Conservation (phyloP, 148 eudicot species). For the Chenopodium album region DNA sequence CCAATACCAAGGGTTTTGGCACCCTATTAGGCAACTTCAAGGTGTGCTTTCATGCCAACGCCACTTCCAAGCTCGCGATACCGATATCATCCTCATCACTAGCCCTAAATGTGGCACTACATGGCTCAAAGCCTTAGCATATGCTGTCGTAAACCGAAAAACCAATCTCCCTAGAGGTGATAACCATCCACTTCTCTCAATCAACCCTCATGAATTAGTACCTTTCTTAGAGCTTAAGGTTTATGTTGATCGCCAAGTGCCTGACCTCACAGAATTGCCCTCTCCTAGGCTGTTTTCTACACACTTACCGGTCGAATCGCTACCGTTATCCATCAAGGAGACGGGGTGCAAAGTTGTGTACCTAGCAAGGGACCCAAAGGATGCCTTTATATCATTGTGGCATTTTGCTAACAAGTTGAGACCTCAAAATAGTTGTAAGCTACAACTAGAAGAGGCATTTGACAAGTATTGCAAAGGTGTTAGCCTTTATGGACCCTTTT, state of each 20-base stretch:
- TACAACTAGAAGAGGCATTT: constrained; percentile 32
- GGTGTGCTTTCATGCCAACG: constrained; percentile 45
- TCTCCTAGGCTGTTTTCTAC: constrained; percentile 44
- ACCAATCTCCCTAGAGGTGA: not conserved
- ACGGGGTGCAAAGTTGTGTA: constrained; percentile 42
- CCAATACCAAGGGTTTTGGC: constrained; percentile 63
- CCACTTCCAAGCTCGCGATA: constrained; percentile 45
- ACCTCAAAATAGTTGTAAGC: not conserved
- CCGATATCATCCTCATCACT: constrained; percentile 54
- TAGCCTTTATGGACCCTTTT: constrained; percentile 35
- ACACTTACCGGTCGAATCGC: constrained; percentile 35
- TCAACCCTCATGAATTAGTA: constrained; percentile 37
- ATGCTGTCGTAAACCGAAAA: constrained; percentile 26
- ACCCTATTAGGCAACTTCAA: constrained; percentile 32
- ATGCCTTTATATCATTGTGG: constrained; percentile 50
- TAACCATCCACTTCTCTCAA: constrained; percentile 23
- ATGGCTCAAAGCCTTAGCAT: constrained; percentile 47
- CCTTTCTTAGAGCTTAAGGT: constrained; percentile 36
- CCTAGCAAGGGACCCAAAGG: constrained; percentile 50
- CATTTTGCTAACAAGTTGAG: constrained; percentile 38
- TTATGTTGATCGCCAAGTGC: constrained; percentile 20
- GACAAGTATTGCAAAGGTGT: constrained; percentile 36
- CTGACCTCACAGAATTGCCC: constrained; percentile 24
- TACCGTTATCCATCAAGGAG: constrained; percentile 34
- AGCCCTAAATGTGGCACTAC: constrained; percentile 45